Conservation (phyloP, 2,329 filamentous ascomycete genomes). For the Fusarium bulbicola region DNA sequence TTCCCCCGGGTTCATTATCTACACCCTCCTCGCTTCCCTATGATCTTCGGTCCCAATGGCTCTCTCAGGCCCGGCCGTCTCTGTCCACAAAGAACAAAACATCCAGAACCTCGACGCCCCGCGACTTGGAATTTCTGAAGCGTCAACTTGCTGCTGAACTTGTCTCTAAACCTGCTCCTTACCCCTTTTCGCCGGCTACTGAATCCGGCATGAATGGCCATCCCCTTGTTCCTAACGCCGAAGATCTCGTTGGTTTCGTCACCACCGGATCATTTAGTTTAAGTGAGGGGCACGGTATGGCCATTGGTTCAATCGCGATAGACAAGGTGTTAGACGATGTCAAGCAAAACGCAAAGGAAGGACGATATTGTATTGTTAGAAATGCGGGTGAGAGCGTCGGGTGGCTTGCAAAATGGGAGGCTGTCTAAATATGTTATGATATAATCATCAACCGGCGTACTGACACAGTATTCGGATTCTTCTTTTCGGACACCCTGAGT, state of each 20-base stretch:
- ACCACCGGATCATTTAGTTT: slow-evolving; percentile 88
- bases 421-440: slow-evolving; percentile 54
- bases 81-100: slow-evolving; percentile 4
- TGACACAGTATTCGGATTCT: not conserved
- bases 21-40: slow-evolving; percentile 47
- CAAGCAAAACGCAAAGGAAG: slow-evolving; percentile 50
- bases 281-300: slow-evolving; percentile 77
- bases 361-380: slow-evolving; percentile 78
- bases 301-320: slow-evolving; percentile 75
- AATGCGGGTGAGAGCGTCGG: slow-evolving; percentile 82
- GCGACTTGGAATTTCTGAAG: slow-evolving; percentile 51
- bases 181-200: slow-evolving; percentile 49
- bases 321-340: slow-evolving; percentile 60
- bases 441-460: not conserved
- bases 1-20: slow-evolving; percentile 41
- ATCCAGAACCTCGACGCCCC: slow-evolving; percentile 19
- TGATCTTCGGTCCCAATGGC: slow-evolving; percentile 75
- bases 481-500: not conserved
- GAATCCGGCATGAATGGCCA: slow-evolving; percentile 59
- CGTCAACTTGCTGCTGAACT: slow-evolving; percentile 60
- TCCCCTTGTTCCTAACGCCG: slow-evolving; percentile 74
- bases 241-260: slow-evolving; percentile 88
- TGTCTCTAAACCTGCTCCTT: slow-evolving; percentile 47
- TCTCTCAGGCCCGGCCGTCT: slow-evolving; percentile 59
- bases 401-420: slow-evolving; percentile 81